Base-by-base conservation (phyloP, 2,329 filamentous ascomycete genomes). In the Aspergillus pseudoterreus region DNA sequence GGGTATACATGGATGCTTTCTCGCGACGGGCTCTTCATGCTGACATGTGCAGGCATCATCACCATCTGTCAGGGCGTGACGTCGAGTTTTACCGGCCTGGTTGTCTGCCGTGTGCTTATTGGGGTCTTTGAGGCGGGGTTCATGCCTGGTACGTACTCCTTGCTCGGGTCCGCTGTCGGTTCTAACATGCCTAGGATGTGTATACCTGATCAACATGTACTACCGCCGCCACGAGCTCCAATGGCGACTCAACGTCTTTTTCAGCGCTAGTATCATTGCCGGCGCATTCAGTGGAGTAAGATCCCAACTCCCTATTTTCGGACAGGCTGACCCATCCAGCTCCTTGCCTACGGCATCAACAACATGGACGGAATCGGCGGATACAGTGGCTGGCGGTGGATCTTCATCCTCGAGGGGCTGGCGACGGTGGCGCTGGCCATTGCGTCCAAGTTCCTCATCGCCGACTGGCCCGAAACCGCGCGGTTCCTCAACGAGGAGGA, bases 361-460 rank as follows among this genome's bases (percentile, higher is more conserved):
- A 59, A 71, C 38, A 68, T 77, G 63, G 64, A 74, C 32, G 75
- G 74, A 0, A 55, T 66, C 14, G 66, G 62, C 10, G 73, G 73
- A 8, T 72, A 72, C 47, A 58, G 54, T 39, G 63, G 69, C 14
- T 76, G 74, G 74, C 67, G 72, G 17, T 78, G 75, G 76, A 74
- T 79, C 33, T 78, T 79, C 59, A 75, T 78, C 41, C 62, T 74
- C 4, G 78, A 82, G 60, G 78, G 78, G 3, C 64, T 77, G 22
- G 61, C 70, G 11, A 82, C 79, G 0, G 65, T 81, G 6, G 45
- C 77, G 2, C 43, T 78, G 0, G 77, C 79, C 6, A 59, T 78
- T 4, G 59, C 71, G 4, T 73, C 82, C 11, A 81, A 77, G 66
- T 81, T 83, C 42, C 56, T 74, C 54, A 66, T 78, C 39, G 67